Evolutionary conservation across 2,329 filamentous ascomycete species (phyloP).

Genomic region (Colletotrichum theobromicola): DNA sequence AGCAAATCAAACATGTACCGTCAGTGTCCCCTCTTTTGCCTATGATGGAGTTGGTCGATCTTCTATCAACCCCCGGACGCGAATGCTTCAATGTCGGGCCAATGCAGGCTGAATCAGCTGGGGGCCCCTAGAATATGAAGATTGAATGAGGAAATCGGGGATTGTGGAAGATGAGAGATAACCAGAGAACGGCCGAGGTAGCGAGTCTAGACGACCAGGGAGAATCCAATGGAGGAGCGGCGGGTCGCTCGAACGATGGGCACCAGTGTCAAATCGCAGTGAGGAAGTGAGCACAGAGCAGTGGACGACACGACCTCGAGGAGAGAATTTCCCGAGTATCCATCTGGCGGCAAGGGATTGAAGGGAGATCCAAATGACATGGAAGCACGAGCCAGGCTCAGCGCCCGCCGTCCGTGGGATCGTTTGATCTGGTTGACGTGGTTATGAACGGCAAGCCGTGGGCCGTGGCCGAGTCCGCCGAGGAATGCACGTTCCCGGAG

Average conservation of each 20-base stretch:
- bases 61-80: background rate
- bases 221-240: background rate
- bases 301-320: background rate
- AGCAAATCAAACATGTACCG: background rate
- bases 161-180: background rate
- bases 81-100: background rate
- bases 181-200: background rate
- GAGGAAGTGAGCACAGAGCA: background rate
- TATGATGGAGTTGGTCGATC: background rate
- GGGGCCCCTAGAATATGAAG: background rate
- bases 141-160: background rate
- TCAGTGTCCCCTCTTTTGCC: background rate
- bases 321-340: background rate
- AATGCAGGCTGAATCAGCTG: background rate
- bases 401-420: slow-evolving; percentile 1
- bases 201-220: background rate
- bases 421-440: slow-evolving; percentile 4
- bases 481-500: background rate
- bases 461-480: background rate
- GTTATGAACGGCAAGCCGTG: background rate
- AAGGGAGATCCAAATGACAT: background rate
- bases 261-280: background rate
- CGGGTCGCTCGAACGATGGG: background rate
- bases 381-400: slow-evolving; percentile 8
- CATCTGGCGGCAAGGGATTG: background rate